Base-by-base conservation (phyloP, 2,329 filamentous ascomycete species). In the Penicillium sp. region DNA sequence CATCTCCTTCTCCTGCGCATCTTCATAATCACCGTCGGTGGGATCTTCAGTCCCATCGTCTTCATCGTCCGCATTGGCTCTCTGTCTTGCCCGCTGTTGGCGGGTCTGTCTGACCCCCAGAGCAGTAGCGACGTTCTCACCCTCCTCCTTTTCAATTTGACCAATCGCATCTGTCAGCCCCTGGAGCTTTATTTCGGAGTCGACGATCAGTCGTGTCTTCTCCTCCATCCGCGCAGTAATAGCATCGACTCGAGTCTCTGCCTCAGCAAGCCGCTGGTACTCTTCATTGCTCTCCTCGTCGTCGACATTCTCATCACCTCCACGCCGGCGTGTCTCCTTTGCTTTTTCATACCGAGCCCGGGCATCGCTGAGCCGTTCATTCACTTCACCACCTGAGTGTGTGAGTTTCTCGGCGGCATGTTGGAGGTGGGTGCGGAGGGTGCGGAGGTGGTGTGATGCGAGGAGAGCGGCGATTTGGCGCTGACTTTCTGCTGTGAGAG, bases 151-250 rank as follows among this genome's bases (percentile, higher is more conserved):
- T 56, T 63, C 72, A 61, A 84, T 64, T 56, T 74, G 73, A 4
- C 67, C 62, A 5, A 86, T 58, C 2, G 75, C 72, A 12, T 76
- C 73, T 30, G 74, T 73, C 42, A 84, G 66, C 5, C 69, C 66
- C 52, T 77, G 69, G 14, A 83, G 67, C 56, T 75, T 78, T 9
- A 78, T 72, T 54, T 80, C 75, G 9, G 77, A 76, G 69, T 89
- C 86, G 56, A 88, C 81, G 46, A 84, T 69, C 12, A 77, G 73
- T 16, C 85, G 78, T 65, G 88, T 79, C 43, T 75, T 77, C 65
- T 80, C 75, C 61, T 89, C 86, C 66, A 88, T 76, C 48, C 78
- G 75, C 28, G 71, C 68, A 1, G 84, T 87, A 61, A 83, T 73
- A 4, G 71, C 68, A 16, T 79, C 73, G 2, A 85, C 82, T 53